These are phyloP conservation scores for Cordyceps javanica DNA, from an alignment of 2,329 filamentous ascomycete genomes.

Conservation along the genomic window DNA sequence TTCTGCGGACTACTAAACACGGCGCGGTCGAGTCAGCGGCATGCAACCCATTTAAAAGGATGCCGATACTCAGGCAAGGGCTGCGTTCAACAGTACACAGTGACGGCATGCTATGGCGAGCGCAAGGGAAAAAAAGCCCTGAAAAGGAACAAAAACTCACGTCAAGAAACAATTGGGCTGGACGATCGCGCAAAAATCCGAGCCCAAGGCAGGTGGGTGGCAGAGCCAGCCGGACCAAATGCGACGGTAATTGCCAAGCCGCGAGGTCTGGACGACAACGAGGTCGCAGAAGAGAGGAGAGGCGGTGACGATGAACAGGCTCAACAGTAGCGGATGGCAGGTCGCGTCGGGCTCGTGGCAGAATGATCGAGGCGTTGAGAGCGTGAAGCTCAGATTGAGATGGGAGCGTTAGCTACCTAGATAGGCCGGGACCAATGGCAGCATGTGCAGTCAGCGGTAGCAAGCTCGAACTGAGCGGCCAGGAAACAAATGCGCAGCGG, in stretches of 20 bases:
- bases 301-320: not conserved
- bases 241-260: not conserved
- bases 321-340: not conserved
- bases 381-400: not conserved
- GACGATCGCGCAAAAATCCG: slow-evolving; percentile 10
- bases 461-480: not conserved
- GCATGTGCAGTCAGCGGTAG: slow-evolving; percentile 2
- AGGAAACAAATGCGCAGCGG: not conserved
- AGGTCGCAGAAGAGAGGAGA: not conserved
- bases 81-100: not conserved
- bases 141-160: slow-evolving; percentile 6
- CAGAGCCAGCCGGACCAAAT: slow-evolving; percentile 9
- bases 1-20: slow-evolving; percentile 2
- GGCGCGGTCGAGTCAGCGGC: not conserved
- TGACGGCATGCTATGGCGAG: not conserved
- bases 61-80: not conserved
- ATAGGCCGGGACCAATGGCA: slow-evolving; percentile 3
- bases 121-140: not conserved
- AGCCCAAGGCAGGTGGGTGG: slow-evolving; percentile 9
- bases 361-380: not conserved
- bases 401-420: slow-evolving; percentile 8
- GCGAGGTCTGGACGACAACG: not conserved
- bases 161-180: slow-evolving; percentile 9
- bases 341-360: not conserved
- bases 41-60: not conserved